phyloP scores from a whole-genome alignment of 2,329 filamentous ascomycete species.

The Emmonsiellopsis sp. region DNA sequence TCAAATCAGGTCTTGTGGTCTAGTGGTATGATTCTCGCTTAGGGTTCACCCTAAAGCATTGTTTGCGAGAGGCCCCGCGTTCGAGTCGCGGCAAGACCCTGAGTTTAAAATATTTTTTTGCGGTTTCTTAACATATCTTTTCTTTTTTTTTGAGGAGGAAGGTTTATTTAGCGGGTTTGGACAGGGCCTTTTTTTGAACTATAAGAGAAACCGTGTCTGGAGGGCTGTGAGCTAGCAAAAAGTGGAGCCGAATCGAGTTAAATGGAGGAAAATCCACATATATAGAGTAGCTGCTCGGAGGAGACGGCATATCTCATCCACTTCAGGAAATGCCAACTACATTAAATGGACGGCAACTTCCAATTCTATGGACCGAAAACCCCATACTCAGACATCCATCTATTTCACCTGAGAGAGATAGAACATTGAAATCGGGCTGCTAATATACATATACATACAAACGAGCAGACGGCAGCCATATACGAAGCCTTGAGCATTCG shows the following conservation, averaged over 20 bases:
- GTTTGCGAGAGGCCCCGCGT: slow-evolving; percentile 5
- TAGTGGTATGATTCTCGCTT: slow-evolving; percentile 66
- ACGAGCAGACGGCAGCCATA: not conserved
- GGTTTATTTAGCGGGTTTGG: too few species aligned
- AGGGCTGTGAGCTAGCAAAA: too few species aligned
- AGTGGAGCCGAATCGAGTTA: too few species aligned
- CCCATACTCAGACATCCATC: not conserved
- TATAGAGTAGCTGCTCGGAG: too few species aligned
- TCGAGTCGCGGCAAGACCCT: slow-evolving; percentile 3
- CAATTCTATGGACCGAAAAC: too few species aligned
- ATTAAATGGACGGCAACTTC: too few species aligned
- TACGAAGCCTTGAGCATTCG: too few species aligned
- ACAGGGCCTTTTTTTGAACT: too few species aligned
- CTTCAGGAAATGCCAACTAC: too few species aligned
- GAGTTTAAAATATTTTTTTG: not conserved
- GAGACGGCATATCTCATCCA: too few species aligned
- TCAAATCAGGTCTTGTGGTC: slow-evolving; percentile 34
- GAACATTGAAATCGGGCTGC: not conserved
- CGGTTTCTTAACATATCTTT: not conserved
- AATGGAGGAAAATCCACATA: too few species aligned
- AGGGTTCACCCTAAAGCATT: slow-evolving; percentile 36
- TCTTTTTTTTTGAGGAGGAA: not conserved
- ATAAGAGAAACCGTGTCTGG: too few species aligned
- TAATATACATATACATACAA: slow-evolving; percentile 2
- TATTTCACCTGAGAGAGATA: not conserved